A percentile compares a stretch with the other conserved stretches of the same genome.
These are phyloP conservation scores for Zangia roseola DNA, from an alignment of 768 basidiomycete genomes.

Conservation along the genomic window DNA sequence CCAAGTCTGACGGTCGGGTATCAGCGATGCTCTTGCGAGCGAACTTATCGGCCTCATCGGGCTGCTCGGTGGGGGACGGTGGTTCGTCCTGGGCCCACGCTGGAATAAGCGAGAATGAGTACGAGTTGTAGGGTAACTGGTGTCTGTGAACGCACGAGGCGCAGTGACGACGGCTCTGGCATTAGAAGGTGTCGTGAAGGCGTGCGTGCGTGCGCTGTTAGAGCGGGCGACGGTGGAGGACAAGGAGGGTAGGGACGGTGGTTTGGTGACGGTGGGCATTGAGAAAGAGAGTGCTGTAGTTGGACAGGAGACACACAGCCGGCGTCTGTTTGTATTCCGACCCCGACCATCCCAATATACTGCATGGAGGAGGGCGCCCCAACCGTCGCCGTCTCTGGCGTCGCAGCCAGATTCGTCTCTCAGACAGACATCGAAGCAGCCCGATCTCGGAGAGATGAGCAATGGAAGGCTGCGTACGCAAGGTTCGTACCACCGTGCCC, in stretches of 20 bases:
- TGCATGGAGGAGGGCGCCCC: conserved; percentile 73
- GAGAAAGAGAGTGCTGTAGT: too few relatives aligned
- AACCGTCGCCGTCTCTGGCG: conserved; percentile 66
- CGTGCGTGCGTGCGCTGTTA: conserved; percentile 27
- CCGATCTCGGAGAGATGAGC: conserved; percentile 69
- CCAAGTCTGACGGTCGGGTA: conserved; percentile 49
- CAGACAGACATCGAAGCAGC: conserved; percentile 76
- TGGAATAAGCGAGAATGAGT: conserved; percentile 28
- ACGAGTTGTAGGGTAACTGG: neutral
- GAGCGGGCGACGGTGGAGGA: conserved; percentile 29
- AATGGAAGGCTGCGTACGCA: conserved; percentile 90
- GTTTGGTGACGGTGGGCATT: conserved; percentile 23
- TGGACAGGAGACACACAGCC: neutral
- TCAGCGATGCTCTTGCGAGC: conserved; percentile 34
- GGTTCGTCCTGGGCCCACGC: conserved; percentile 87
- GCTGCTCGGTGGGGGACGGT: conserved; percentile 58
- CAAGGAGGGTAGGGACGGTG: conserved; percentile 23
- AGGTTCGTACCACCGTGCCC: conserved; percentile 46
- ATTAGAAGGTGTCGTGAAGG: conserved; percentile 37
- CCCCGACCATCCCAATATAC: conserved; percentile 14
- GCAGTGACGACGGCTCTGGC: conserved; percentile 59
- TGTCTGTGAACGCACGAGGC: conserved; percentile 53
- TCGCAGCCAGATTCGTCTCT: conserved; percentile 84
- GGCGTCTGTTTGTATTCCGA: conserved; percentile 19
- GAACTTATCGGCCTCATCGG: conserved; percentile 37